Evolutionary conservation across 208 protist genomes (phyloP).

Genomic region (Trypanosoma melophagium): DNA sequence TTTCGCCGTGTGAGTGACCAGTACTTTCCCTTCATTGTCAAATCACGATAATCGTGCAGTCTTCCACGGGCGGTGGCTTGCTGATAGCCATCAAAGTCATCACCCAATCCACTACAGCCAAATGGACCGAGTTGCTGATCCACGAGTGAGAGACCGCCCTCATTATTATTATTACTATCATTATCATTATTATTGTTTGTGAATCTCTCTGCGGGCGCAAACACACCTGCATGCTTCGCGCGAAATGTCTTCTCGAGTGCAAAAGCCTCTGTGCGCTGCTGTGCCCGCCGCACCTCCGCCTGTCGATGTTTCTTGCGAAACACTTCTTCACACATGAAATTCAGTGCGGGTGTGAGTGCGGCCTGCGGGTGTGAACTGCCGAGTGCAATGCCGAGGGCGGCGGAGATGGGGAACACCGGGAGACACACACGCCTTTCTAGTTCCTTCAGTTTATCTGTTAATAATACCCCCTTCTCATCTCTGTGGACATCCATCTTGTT

Average conservation of each 20-base stretch:
- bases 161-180: constrained; percentile 1
- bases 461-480: constrained; percentile 48
- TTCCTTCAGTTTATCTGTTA: constrained; percentile 61
- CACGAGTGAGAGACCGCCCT: constrained; percentile 51
- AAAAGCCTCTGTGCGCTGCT: constrained; percentile 31
- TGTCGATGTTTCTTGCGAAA: constrained; percentile 57
- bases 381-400: constrained; percentile 65
- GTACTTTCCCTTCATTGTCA: constrained; percentile 85
- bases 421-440: constrained; percentile 55
- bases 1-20: constrained; percentile 63
- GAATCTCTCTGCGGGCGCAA: constrained; percentile 17
- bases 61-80: constrained; percentile 54
- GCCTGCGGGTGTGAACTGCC: constrained; percentile 51
- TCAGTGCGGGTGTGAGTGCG: constrained; percentile 54
- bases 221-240: constrained; percentile 75
- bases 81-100: constrained; percentile 67
- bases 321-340: constrained; percentile 70
- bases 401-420: constrained; percentile 90
- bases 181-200: not conserved
- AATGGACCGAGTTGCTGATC: constrained; percentile 78
- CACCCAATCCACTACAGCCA: constrained; percentile 60
- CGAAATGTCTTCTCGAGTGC: constrained; percentile 66
- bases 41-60: constrained; percentile 78
- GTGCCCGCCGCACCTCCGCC: constrained; percentile 33
- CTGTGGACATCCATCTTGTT: constrained; percentile 91